phyloP scores from a whole-genome alignment of 106 monocot genomes.

The Acanthochlamys bracteata region DNA sequence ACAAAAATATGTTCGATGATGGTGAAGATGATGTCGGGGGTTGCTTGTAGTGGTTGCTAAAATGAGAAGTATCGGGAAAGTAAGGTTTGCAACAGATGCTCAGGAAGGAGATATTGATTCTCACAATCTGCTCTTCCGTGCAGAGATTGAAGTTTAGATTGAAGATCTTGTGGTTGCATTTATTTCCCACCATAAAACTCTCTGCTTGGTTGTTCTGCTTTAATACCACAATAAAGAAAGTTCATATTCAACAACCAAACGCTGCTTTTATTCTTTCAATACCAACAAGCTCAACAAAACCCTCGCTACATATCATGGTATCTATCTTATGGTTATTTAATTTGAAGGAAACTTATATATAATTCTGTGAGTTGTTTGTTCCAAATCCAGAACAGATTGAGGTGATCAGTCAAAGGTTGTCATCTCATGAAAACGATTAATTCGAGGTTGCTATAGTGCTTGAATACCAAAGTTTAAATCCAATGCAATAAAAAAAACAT shows the following conservation, averaged over 20 bases:
- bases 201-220: background rate
- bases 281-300: background rate
- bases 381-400: background rate
- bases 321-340: background rate
- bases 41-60: background rate
- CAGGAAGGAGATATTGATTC: background rate
- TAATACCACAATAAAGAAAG: background rate
- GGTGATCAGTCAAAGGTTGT: background rate
- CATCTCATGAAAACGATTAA: background rate
- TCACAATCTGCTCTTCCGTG: conserved; percentile 1
- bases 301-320: background rate
- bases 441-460: background rate
- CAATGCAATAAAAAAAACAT: too few relatives aligned
- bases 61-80: background rate
- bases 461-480: too few relatives aligned
- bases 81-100: background rate
- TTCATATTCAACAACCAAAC: background rate
- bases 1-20: background rate
- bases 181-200: background rate
- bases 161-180: background rate
- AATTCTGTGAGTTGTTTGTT: background rate
- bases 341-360: background rate
- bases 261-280: background rate
- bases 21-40: background rate
- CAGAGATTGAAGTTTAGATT: background rate